phyloP scores from a whole-genome alignment of 106 monocot species.

The Cymbidium sinense region DNA sequence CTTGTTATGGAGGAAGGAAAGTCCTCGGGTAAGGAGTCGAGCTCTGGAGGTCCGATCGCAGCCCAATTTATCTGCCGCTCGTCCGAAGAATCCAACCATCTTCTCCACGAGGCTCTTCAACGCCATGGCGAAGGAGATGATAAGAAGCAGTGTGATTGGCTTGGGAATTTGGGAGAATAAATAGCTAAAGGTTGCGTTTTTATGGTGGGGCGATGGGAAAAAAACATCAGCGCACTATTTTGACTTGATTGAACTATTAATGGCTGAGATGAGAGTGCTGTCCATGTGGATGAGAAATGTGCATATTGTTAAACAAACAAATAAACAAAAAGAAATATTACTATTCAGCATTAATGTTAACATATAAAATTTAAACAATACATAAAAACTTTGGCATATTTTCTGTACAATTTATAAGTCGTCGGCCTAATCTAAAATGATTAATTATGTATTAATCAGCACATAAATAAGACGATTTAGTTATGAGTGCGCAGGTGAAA shows the following conservation, averaged over 20 bases:
- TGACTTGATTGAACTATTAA: neutral
- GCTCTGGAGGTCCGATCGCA: neutral
- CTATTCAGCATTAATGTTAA: no score
- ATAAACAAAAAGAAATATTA: neutral
- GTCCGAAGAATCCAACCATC: neutral
- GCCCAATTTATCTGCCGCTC: neutral
- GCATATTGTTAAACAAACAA: no score
- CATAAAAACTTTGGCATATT: no score
- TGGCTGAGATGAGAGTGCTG: neutral
- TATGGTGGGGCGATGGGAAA: neutral
- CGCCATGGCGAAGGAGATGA: neutral
- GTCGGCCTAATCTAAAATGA: no score
- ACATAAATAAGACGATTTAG: no score
- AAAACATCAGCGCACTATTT: neutral
- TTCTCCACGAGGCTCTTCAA: slow-evolving; percentile 3
- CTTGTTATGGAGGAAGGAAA: neutral
- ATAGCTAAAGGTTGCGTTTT: neutral
- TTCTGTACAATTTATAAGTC: no score
- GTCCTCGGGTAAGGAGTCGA: neutral
- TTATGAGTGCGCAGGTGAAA: no score
- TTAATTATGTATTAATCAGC: no score
- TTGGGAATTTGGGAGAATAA: neutral
- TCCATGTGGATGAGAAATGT: no score
- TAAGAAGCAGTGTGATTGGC: neutral
- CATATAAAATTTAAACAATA: no score